Evolutionary conservation across 1,284 basidiomycete genomes (phyloP).

Genomic region (Butyriboletus appendiculatus): DNA sequence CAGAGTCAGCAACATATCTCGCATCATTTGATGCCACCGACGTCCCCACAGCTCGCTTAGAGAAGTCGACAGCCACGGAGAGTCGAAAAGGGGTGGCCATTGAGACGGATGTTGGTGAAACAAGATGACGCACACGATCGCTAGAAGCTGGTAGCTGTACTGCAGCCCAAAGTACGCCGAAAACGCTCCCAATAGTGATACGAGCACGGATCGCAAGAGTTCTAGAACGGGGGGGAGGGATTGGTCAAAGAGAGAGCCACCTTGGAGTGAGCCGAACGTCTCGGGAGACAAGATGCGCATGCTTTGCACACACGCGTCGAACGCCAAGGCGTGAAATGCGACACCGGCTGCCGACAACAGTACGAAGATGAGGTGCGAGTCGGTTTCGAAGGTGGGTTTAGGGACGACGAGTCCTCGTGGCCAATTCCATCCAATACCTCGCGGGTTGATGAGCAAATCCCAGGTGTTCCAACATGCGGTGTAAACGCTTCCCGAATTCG

Average conservation of each 20-base stretch:
- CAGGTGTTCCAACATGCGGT: constrained; percentile 27
- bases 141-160: constrained; percentile 40
- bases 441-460: constrained; percentile 25
- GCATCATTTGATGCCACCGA: constrained; percentile 50
- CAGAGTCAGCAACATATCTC: constrained; percentile 16
- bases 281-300: constrained; percentile 18
- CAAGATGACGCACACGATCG: constrained; percentile 44
- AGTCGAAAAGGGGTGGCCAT: constrained; percentile 46
- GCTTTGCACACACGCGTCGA: constrained; percentile 17
- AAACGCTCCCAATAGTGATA: constrained; percentile 44
- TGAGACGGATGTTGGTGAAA: constrained; percentile 34
- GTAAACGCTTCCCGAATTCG: constrained; percentile 1
- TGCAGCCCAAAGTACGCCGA: constrained; percentile 46
- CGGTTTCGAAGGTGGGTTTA: constrained; percentile 12
- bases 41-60: constrained; percentile 45
- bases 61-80: constrained; percentile 42
- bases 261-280: constrained; percentile 17
- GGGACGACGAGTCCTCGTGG: constrained; percentile 18
- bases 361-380: constrained; percentile 18
- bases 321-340: constrained; percentile 11
- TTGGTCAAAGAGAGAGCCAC: constrained; percentile 51
- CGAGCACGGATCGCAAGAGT: constrained; percentile 36
- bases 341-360: constrained; percentile 5
- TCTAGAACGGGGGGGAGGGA: constrained; percentile 41
- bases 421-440: constrained; percentile 37